These are phyloP conservation scores for Conringia planisiliqua DNA, from an alignment of 345 rosid species.

Conservation along the genomic window DNA sequence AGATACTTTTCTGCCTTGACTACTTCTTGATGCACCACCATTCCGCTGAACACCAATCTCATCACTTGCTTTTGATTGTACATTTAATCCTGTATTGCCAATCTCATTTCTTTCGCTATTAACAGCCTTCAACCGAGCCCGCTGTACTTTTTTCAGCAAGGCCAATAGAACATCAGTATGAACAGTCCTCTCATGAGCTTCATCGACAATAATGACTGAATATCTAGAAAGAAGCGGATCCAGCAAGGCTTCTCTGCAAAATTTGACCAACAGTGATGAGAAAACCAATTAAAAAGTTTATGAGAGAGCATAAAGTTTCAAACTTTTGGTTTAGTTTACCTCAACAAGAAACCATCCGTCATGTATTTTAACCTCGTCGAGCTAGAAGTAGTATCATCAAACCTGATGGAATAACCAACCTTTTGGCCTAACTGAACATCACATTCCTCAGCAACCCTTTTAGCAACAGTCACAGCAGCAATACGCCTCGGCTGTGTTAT, in stretches of 20 bases:
- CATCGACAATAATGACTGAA: slow-evolving; percentile 80
- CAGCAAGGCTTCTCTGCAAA: slow-evolving; percentile 73
- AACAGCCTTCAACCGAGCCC: slow-evolving; percentile 49
- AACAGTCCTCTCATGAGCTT: slow-evolving; percentile 95
- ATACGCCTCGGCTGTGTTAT: slow-evolving; percentile 91
- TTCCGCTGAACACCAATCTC: slow-evolving; percentile 34
- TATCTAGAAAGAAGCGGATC: slow-evolving; percentile 86
- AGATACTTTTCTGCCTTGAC: slow-evolving; percentile 44
- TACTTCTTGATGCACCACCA: slow-evolving; percentile 42
- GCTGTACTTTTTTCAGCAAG: slow-evolving; percentile 72
- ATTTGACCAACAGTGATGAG: neutral
- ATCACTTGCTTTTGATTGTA: slow-evolving; percentile 25
- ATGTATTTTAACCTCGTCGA: slow-evolving; percentile 79
- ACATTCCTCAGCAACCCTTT: slow-evolving; percentile 85
- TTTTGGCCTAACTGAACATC: slow-evolving; percentile 68
- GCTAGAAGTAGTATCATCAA: slow-evolving; percentile 68
- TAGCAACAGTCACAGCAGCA: slow-evolving; percentile 87
- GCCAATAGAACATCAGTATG: slow-evolving; percentile 90
- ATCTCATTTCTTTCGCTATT: slow-evolving; percentile 18
- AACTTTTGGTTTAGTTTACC: slow-evolving; percentile 38
- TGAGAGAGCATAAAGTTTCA: neutral
- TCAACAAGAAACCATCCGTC: slow-evolving; percentile 85
- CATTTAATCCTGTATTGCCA: slow-evolving; percentile 30
- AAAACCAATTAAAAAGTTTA: neutral
- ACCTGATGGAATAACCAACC: slow-evolving; percentile 86